Conservation (phyloP, 495 filamentous ascomycete genomes). For the Pyrenula aspistea region DNA sequence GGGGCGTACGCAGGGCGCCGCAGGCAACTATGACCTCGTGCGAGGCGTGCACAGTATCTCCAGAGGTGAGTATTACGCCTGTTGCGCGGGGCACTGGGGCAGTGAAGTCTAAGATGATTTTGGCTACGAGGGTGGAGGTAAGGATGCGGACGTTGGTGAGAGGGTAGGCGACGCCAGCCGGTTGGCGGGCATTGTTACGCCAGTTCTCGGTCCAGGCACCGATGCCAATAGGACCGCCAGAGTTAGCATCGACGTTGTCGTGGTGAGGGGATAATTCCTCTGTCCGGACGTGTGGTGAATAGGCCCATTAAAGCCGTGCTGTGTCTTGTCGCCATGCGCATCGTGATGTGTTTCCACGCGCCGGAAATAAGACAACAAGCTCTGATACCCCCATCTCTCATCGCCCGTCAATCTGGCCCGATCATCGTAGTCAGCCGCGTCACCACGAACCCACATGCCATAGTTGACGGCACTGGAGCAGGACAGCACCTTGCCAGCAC, state of each 20-base stretch:
- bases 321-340: constrained; percentile 4
- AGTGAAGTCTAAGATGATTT: constrained; percentile 1
- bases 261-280: constrained; percentile 21
- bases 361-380: constrained; percentile 16
- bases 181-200: constrained; percentile 19
- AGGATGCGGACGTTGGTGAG: neutral
- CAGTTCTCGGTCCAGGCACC: constrained; percentile 21
- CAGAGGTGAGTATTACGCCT: no score
- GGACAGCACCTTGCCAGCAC: constrained; percentile 24
- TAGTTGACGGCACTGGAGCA: constrained; percentile 23
- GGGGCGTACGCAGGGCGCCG: constrained; percentile 34
- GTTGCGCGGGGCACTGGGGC: neutral
- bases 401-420: constrained; percentile 23
- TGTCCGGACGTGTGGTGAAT: constrained; percentile 9
- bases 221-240: constrained; percentile 17
- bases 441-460: constrained; percentile 23
- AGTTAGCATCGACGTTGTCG: no score
- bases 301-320: constrained; percentile 17
- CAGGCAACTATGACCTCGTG: constrained; percentile 33
- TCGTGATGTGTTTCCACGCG: constrained; percentile 8
- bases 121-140: neutral
- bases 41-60: constrained; percentile 13
- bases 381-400: constrained; percentile 20
- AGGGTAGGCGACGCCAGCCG: constrained; percentile 21
- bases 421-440: constrained; percentile 21